A percentile compares a stretch with the other conserved stretches of the same genome.
Conservation (phyloP, 441 rosid genomes). For the Gossypium gossypioides region DNA sequence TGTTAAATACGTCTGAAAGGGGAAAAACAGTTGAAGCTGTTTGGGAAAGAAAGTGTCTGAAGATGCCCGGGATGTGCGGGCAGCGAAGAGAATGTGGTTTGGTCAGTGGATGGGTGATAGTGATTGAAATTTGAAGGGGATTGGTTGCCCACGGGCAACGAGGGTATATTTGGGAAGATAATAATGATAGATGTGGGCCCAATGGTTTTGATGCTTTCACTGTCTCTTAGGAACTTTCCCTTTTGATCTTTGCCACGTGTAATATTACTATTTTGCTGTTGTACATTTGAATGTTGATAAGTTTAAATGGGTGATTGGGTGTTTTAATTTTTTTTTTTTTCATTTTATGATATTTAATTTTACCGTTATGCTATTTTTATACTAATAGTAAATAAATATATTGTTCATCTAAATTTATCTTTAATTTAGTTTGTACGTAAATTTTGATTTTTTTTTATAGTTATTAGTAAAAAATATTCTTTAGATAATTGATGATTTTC, state of each 20-base stretch:
- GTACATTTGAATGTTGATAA: not conserved
- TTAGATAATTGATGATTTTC: no score
- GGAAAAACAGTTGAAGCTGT: not conserved
- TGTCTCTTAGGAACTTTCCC: not conserved
- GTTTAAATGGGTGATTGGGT: rapidly evolving
- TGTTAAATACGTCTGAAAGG: not conserved
- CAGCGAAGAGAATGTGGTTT: conserved; percentile 10
- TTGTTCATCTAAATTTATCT: rapidly evolving
- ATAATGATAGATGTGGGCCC: not conserved
- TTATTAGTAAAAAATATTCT: no score
- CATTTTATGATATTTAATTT: no score
- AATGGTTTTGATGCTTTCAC: conserved; percentile 16
- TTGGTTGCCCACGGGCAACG: conserved; percentile 22
- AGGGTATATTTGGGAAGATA: conserved; percentile 18
- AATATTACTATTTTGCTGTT: not conserved
- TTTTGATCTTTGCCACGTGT: not conserved
- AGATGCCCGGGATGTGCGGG: conserved; percentile 28
- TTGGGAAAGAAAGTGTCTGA: not conserved
- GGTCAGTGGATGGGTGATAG: not conserved
- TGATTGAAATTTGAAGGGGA: not conserved
- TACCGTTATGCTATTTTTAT: no score
- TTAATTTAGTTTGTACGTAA: no score
- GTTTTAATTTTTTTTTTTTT: no score
- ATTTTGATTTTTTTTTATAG: no score
- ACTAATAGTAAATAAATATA: rapidly evolving